Percentiles rank a stretch among this genome's conserved stretches.
Evolutionary conservation across 2,329 filamentous ascomycete genomes (phyloP).

Genomic region (Aspergillus neoniger): DNA sequence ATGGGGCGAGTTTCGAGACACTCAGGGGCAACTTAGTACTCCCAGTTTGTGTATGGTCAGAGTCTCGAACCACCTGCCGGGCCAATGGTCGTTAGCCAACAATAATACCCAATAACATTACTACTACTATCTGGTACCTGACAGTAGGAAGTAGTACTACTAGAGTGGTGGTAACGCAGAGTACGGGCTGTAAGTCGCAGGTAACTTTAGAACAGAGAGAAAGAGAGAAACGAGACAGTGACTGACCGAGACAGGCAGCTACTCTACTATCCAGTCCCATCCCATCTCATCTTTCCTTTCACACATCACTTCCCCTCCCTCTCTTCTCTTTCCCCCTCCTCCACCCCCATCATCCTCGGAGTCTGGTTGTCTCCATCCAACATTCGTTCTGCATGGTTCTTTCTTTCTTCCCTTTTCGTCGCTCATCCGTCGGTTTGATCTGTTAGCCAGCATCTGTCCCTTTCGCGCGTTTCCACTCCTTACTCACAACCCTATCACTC

Average conservation of each 20-base stretch:
- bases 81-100: not conserved
- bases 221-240: no score
- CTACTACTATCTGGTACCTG: slow-evolving; percentile 1
- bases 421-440: not conserved
- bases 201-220: not conserved
- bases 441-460: not conserved
- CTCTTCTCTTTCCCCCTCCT: not conserved
- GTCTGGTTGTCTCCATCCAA: slow-evolving; percentile 5
- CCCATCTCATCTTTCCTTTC: not conserved
- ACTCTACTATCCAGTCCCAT: no score
- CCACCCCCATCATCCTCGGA: not conserved
- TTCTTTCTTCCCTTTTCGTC: slow-evolving; percentile 2
- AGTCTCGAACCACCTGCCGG: slow-evolving; percentile 18
- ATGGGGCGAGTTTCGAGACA: slow-evolving; percentile 18
- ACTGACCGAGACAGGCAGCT: no score
- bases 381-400: slow-evolving; percentile 6
- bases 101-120: not conserved
- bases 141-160: not conserved
- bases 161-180: not conserved
- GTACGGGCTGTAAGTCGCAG: not conserved
- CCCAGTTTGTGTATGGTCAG: slow-evolving; percentile 8
- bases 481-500: not conserved
- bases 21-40: slow-evolving; percentile 19
- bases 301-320: not conserved
- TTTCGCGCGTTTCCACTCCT: not conserved